Evolutionary conservation across 108 stramenopile genomes (phyloP).

Genomic region (Skeletonema potamos): DNA sequence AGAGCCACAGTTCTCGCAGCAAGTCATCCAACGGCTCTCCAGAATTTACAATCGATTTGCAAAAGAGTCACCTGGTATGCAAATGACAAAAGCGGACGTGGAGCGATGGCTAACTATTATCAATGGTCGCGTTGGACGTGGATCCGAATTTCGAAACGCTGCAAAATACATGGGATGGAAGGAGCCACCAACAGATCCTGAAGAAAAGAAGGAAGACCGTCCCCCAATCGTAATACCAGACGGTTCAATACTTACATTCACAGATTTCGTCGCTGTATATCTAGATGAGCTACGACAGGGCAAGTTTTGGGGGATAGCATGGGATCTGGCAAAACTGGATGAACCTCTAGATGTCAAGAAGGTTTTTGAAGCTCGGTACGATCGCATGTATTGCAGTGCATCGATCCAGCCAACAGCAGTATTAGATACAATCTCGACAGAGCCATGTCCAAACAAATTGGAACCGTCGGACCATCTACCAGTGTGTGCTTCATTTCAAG

Average conservation of each 20-base stretch:
- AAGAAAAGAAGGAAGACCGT: conserved; percentile 32
- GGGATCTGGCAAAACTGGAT: conserved; percentile 80
- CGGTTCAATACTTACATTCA: conserved; percentile 56
- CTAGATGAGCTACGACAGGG: conserved; percentile 76
- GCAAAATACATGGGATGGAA: conserved; percentile 70
- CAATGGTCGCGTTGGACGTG: conserved; percentile 73
- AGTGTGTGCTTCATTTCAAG: conserved; percentile 71
- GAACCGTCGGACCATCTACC: conserved; percentile 94
- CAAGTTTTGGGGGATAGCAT: conserved; percentile 94
- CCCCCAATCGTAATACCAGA: conserved; percentile 59
- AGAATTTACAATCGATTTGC: conserved; percentile 62
- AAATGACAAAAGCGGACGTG: conserved; percentile 70
- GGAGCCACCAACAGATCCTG: conserved; percentile 46
- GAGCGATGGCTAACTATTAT: conserved; percentile 82
- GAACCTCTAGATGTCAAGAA: conserved; percentile 76
- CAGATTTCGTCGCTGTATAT: conserved; percentile 81
- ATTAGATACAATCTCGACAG: conserved; percentile 49
- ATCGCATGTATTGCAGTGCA: conserved; percentile 81
- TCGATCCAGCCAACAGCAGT: conserved; percentile 62
- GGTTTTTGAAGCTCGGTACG: conserved; percentile 81
- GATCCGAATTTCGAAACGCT: conserved; percentile 79
- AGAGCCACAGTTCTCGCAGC: conserved; percentile 53
- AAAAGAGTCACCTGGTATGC: conserved; percentile 15
- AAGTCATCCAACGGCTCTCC: conserved; percentile 56
- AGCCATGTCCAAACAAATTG: conserved; percentile 72